Percentiles rank a stretch among this genome's conserved stretches.
These are phyloP conservation scores for Hypoxylon subgilvum DNA, from an alignment of 495 filamentous ascomycete species.

Conservation along the genomic window DNA sequence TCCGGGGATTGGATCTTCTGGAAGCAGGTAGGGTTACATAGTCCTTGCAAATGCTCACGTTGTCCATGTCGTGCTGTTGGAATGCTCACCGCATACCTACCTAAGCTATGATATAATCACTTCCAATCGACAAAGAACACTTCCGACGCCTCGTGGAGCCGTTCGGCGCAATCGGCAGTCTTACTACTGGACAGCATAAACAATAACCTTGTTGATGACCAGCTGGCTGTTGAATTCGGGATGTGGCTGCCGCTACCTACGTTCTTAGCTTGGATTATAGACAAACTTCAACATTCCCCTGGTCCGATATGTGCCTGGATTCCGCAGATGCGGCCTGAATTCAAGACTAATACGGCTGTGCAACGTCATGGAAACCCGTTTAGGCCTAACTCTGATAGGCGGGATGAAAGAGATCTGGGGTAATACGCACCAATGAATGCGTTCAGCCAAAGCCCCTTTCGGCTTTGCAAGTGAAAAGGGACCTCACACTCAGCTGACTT, in stretches of 20 bases:
- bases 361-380: conserved; percentile 12
- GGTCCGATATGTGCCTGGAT: not conserved
- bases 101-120: not conserved
- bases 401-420: conserved; percentile 18
- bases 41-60: conserved; percentile 7
- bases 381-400: not conserved
- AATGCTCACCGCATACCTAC: conserved; percentile 8
- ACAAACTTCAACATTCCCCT: too few relatives aligned
- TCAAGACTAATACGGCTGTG: not conserved
- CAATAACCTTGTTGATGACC: conserved; percentile 2
- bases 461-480: not conserved
- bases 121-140: conserved; percentile 4
- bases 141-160: not conserved
- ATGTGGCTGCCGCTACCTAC: not conserved
- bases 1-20: conserved; percentile 30
- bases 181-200: conserved; percentile 9
- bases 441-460: not conserved
- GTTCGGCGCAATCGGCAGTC: conserved; percentile 11
- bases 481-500: not conserved
- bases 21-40: conserved; percentile 28
- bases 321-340: not conserved
- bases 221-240: not conserved
- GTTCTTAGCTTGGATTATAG: too few relatives aligned
- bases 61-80: conserved; percentile 7
- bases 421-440: conserved; percentile 13